Conservation (phyloP, 257 asterid genomes). For the Osmanthus fragrans region DNA sequence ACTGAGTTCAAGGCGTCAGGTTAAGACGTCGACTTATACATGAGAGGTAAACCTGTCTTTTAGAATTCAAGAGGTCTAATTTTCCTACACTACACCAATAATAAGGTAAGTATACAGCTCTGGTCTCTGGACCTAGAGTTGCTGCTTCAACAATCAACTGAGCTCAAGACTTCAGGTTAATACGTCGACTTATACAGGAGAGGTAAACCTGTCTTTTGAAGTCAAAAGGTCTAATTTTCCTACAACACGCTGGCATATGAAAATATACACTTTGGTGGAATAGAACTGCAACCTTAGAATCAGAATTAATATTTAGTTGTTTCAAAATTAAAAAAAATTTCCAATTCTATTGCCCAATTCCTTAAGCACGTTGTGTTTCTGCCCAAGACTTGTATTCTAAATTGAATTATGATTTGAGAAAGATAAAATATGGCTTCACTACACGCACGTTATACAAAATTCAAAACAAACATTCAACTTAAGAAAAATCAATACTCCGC, state of each 20-base stretch:
- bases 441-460: no score
- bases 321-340: no score
- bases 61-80: neutral
- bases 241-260: neutral
- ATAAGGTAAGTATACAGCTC: constrained; percentile 1
- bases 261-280: neutral
- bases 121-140: constrained; percentile 11
- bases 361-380: neutral
- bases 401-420: neutral
- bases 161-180: constrained; percentile 15
- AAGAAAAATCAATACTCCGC: no score
- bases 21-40: neutral
- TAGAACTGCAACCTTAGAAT: neutral
- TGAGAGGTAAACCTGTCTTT: neutral
- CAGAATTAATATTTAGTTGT: neutral
- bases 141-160: constrained; percentile 13
- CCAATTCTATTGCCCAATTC: neutral
- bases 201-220: neutral
- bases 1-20: constrained; percentile 12
- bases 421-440: neutral
- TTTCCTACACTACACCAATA: neutral
- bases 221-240: neutral
- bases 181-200: neutral
- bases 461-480: no score
- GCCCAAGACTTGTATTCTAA: neutral